Conservation (phyloP, 331 rosid species). For the Stylosanthes scabra region DNA sequence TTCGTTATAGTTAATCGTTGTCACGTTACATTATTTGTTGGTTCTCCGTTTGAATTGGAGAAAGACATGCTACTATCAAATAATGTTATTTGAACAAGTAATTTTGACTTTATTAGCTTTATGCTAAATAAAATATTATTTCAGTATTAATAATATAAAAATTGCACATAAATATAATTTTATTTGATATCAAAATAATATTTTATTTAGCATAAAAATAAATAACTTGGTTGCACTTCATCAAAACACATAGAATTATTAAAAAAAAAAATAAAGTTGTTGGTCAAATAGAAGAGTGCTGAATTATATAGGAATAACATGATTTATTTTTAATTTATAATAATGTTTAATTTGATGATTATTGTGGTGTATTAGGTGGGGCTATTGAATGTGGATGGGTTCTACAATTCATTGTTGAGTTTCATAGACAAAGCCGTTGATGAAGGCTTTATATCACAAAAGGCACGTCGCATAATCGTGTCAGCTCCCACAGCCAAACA, state of each 20-base stretch:
- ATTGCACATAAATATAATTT: no score
- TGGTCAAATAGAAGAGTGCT: conserved; percentile 52
- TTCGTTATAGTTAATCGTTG: conserved; percentile 43
- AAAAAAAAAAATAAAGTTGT: conserved; percentile 39
- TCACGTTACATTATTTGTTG: conserved; percentile 58
- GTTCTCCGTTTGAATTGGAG: conserved; percentile 79
- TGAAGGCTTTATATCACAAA: conserved; percentile 96
- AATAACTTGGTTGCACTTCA: no score
- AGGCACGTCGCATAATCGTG: conserved; percentile 97
- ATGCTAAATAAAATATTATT: no score
- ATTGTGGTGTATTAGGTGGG: conserved; percentile 84
- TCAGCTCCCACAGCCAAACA: conserved; percentile 96
- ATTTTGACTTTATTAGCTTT: no score
- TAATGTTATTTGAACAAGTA: no score
- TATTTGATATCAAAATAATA: no score
- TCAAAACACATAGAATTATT: no score
- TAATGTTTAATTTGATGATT: conserved; percentile 16
- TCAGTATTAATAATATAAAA: no score
- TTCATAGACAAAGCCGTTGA: conserved; percentile 98
- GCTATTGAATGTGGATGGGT: conserved; percentile 96
- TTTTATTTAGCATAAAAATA: no score
- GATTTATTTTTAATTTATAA: background rate
- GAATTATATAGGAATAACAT: background rate
- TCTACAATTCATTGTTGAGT: conserved; percentile 86
- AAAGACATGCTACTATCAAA: conserved; percentile 41